Evolutionary conservation across 2,329 filamentous ascomycete genomes (phyloP).

Genomic region (Fusarium caatingaense): DNA sequence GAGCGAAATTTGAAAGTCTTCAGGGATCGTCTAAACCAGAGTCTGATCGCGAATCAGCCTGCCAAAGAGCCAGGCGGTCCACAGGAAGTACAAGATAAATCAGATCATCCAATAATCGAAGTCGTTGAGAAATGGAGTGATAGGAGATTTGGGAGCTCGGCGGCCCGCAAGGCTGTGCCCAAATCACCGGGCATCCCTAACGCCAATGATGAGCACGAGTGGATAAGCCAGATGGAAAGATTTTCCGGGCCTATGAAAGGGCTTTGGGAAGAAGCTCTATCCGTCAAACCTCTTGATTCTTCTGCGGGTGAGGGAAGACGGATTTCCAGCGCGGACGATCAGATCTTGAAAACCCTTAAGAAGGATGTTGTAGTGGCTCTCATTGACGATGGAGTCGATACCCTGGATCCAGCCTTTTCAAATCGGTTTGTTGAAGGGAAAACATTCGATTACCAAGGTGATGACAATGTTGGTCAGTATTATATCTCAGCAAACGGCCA

Average conservation of each 20-base stretch:
- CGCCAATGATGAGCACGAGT: neutral
- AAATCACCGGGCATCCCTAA: neutral
- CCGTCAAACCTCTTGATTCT: neutral
- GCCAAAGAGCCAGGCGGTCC: too few species aligned
- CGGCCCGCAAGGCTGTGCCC: too few species aligned
- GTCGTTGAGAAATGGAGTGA: too few species aligned
- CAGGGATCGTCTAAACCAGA: too few species aligned
- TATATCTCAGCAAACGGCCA: constrained; percentile 29
- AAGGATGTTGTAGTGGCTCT: constrained; percentile 6
- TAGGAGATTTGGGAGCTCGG: too few species aligned
- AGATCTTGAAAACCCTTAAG: neutral
- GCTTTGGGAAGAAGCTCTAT: neutral
- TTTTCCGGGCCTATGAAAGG: neutral
- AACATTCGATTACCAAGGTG: constrained; percentile 16
- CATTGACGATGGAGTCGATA: constrained; percentile 15
- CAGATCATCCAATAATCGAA: too few species aligned
- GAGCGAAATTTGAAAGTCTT: too few species aligned
- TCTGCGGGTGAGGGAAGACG: neutral
- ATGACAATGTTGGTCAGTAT: constrained; percentile 3
- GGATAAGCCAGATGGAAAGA: neutral
- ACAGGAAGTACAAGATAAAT: too few species aligned
- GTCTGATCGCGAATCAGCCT: too few species aligned
- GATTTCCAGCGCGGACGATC: neutral
- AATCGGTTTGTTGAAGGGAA: constrained; percentile 7
- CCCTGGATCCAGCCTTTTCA: neutral